Evolutionary conservation across 2,329 filamentous ascomycete species (phyloP).

Genomic region (Hypoxylon sp.): DNA sequence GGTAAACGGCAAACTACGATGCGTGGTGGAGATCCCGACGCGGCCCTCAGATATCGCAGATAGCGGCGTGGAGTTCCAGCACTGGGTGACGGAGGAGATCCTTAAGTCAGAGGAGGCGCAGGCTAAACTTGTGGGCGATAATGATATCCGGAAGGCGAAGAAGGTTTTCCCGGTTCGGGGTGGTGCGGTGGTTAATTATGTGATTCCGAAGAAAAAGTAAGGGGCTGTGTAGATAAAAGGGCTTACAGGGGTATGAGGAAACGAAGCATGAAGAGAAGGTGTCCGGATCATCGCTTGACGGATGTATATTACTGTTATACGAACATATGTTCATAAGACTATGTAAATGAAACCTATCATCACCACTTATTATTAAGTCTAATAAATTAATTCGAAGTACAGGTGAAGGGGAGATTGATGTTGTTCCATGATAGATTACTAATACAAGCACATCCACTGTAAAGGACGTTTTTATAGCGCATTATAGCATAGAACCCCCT

Average conservation of each 20-base stretch:
- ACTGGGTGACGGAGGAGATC: constrained; percentile 70
- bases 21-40: constrained; percentile 70
- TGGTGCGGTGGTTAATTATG: constrained; percentile 79
- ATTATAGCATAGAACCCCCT: too few relatives aligned
- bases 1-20: constrained; percentile 80
- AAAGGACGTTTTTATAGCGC: too few relatives aligned
- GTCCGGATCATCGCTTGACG: constrained; percentile 24
- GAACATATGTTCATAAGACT: too few relatives aligned
- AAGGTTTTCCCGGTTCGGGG: constrained; percentile 55
- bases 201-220: constrained; percentile 51
- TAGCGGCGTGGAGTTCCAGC: constrained; percentile 51
- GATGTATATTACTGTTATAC: constrained; percentile 4
- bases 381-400: too few relatives aligned
- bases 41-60: constrained; percentile 52
- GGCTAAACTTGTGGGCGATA: constrained; percentile 59
- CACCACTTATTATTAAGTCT: too few relatives aligned
- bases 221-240: not conserved
- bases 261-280: constrained; percentile 13
- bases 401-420: too few relatives aligned
- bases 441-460: too few relatives aligned
- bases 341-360: not conserved
- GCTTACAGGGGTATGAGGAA: too few relatives aligned
- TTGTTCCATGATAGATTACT: too few relatives aligned
- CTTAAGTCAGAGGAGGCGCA: constrained; percentile 68
- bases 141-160: constrained; percentile 51